phyloP scores from a whole-genome alignment of 768 basidiomycete species.

The Lactarius vividus region DNA sequence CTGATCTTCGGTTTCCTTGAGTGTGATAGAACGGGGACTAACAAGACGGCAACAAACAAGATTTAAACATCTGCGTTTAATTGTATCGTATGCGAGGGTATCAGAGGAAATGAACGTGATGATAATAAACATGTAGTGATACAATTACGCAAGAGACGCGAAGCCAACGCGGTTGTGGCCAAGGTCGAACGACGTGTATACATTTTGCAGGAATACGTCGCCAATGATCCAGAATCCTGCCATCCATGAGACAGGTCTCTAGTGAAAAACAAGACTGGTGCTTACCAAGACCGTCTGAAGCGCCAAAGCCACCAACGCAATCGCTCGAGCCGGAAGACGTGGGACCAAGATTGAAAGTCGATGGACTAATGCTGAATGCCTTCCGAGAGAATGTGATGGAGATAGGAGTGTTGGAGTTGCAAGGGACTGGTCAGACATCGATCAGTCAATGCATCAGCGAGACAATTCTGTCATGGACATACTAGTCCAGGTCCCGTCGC shows the following conservation, averaged over 20 bases:
- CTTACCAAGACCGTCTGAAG: background rate
- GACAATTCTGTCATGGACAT: background rate
- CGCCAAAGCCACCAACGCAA: background rate
- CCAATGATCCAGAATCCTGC: background rate
- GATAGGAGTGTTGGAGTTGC: background rate
- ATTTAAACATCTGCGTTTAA: background rate
- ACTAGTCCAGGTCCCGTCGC: background rate
- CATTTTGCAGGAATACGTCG: background rate
- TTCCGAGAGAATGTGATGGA: background rate
- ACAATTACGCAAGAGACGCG: background rate
- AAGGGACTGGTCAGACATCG: background rate
- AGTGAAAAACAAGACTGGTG: background rate
- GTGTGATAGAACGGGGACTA: background rate
- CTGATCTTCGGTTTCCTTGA: background rate
- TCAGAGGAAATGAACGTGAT: background rate
- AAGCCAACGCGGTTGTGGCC: background rate
- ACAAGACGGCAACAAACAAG: background rate
- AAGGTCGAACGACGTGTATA: background rate
- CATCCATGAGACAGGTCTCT: background rate
- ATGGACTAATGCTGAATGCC: background rate
- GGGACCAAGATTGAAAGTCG: background rate
- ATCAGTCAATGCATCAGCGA: background rate
- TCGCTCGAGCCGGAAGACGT: background rate
- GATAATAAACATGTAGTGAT: background rate
- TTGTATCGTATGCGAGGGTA: background rate